Evolutionary conservation across 495 filamentous ascomycete genomes (phyloP).

Genomic region (Xylaria grammica): DNA sequence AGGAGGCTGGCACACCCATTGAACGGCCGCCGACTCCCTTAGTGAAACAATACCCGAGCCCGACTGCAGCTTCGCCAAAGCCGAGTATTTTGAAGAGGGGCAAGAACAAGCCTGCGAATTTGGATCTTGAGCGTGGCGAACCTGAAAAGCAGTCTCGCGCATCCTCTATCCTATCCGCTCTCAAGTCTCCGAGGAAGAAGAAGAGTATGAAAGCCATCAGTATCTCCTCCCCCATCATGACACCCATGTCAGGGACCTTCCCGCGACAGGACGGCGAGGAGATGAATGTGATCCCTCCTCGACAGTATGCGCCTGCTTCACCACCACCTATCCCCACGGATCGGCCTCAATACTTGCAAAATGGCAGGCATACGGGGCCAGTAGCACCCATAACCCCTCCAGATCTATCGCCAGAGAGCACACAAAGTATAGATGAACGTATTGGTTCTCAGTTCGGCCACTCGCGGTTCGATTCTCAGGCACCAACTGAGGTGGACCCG

Average conservation of each 20-base stretch:
- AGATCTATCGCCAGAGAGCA: constrained; percentile 54
- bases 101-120: constrained; percentile 52
- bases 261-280: constrained; percentile 53
- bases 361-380: constrained; percentile 28
- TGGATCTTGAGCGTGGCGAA: constrained; percentile 47
- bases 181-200: constrained; percentile 56
- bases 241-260: constrained; percentile 58
- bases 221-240: constrained; percentile 63
- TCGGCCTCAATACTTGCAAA: constrained; percentile 44
- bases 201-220: constrained; percentile 48
- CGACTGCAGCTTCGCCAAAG: constrained; percentile 32
- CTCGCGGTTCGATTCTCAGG: constrained; percentile 40
- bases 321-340: constrained; percentile 52
- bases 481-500: constrained; percentile 44
- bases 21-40: constrained; percentile 40
- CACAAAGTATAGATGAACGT: constrained; percentile 54
- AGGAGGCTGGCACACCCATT: constrained; percentile 52
- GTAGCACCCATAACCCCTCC: constrained; percentile 48
- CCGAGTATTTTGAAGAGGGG: constrained; percentile 40
- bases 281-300: constrained; percentile 57
- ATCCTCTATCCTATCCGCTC: constrained; percentile 57
- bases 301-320: constrained; percentile 53
- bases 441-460: constrained; percentile 45
- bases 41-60: constrained; percentile 28
- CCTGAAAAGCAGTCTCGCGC: constrained; percentile 54